These are phyloP conservation scores for Candida sojae DNA, from an alignment of 1,139 yeast genomes.

Conservation along the genomic window DNA sequence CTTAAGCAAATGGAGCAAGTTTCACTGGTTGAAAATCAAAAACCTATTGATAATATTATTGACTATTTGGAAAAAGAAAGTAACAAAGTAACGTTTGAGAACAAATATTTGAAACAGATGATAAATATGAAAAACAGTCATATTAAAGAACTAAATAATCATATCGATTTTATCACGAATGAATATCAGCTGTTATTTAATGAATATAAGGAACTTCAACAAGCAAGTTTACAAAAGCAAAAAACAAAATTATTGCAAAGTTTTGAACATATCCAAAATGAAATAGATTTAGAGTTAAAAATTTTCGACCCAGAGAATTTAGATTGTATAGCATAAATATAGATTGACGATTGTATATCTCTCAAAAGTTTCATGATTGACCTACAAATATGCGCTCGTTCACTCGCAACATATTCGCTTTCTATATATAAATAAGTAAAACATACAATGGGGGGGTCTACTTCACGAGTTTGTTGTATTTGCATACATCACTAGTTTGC, in stretches of 20 bases:
- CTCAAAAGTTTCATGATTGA: too few relatives aligned
- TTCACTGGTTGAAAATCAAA: slow-evolving; percentile 1
- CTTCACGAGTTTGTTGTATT: too few relatives aligned
- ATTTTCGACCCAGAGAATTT: slow-evolving; percentile 11
- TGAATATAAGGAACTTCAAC: slow-evolving; percentile 4
- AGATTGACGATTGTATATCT: too few relatives aligned
- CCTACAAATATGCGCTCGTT: too few relatives aligned
- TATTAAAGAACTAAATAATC: slow-evolving; percentile 27
- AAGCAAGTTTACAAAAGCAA: slow-evolving; percentile 1
- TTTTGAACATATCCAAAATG: background rate
- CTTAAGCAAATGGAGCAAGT: slow-evolving; percentile 15
- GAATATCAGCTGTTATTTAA: slow-evolving; percentile 18
- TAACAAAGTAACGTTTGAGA: slow-evolving; percentile 33
- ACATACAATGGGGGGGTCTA: too few relatives aligned
- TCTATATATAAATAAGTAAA: too few relatives aligned
- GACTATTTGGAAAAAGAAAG: slow-evolving; percentile 35
- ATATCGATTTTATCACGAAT: slow-evolving; percentile 30
- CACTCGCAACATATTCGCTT: too few relatives aligned
- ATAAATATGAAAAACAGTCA: slow-evolving; percentile 22
- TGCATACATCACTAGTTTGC: background rate
- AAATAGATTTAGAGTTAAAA: slow-evolving; percentile 8
- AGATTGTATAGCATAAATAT: background rate
- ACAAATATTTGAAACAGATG: slow-evolving; percentile 27
- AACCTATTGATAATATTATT: slow-evolving; percentile 25
- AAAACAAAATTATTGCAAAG: slow-evolving; percentile 7